phyloP scores from a whole-genome alignment of 148 eudicot genomes.

The Suaeda aralocaspica region DNA sequence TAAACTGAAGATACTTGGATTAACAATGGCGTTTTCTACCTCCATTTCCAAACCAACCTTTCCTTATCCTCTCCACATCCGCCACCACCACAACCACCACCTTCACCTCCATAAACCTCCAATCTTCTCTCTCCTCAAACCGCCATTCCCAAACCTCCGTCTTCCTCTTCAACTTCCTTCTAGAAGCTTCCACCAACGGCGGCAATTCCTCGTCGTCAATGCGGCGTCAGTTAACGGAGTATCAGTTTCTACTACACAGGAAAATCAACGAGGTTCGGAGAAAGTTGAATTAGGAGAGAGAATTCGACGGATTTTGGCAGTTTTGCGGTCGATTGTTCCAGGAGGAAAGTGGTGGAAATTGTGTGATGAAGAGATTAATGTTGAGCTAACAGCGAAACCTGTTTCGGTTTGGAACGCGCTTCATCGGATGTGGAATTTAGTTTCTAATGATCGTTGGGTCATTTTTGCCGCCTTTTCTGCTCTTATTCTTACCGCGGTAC shows the following conservation, averaged over 20 bases:
- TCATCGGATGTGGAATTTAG: slow-evolving; percentile 74
- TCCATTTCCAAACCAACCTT: slow-evolving; percentile 16
- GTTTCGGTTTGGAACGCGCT: slow-evolving; percentile 84
- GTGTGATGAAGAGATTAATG: slow-evolving; percentile 43
- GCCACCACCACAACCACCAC: slow-evolving; percentile 14
- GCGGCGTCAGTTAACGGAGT: slow-evolving; percentile 53
- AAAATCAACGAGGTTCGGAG: slow-evolving; percentile 4
- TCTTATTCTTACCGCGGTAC: slow-evolving; percentile 81
- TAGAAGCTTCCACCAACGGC: slow-evolving; percentile 10
- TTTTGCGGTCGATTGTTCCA: slow-evolving; percentile 48
- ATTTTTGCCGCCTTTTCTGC: slow-evolving; percentile 74
- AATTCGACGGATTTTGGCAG: slow-evolving; percentile 33
- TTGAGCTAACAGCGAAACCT: slow-evolving; percentile 52
- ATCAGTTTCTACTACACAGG: slow-evolving; percentile 11
- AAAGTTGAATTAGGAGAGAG: slow-evolving; percentile 29
- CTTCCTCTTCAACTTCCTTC: slow-evolving; percentile 10
- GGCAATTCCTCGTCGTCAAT: slow-evolving; percentile 21
- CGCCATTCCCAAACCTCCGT: slow-evolving; percentile 10
- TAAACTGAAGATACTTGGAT: too few relatives aligned
- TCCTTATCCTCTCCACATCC: slow-evolving; percentile 7
- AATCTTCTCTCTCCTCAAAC: slow-evolving; percentile 12
- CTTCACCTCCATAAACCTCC: slow-evolving; percentile 6
- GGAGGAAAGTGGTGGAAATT: slow-evolving; percentile 93
- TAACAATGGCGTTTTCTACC: slow-evolving; percentile 44
- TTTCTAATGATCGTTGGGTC: slow-evolving; percentile 74